Evolutionary conservation across 257 asterid species (phyloP).

Genomic region (Nyctanthes arbortristis): DNA sequence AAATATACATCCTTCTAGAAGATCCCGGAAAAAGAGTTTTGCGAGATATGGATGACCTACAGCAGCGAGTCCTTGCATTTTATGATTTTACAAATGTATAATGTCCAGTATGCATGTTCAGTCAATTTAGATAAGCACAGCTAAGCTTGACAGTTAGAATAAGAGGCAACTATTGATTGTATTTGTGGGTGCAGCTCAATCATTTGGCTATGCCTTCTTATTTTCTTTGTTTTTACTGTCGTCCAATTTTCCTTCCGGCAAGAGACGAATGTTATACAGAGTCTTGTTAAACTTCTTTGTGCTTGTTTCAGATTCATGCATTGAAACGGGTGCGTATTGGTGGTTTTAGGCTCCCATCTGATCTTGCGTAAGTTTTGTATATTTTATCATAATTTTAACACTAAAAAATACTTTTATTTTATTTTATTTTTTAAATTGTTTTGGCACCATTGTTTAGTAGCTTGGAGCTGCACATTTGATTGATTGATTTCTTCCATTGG

Average conservation of each 20-base stretch:
- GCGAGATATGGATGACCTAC: no score
- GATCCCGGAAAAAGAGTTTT: no score
- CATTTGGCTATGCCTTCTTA: background rate
- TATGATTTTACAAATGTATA: no score
- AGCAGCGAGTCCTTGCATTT: no score
- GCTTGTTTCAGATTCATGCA: conserved; percentile 69
- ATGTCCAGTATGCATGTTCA: no score
- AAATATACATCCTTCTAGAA: no score
- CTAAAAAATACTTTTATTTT: background rate
- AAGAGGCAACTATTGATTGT: no score
- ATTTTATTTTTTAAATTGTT: background rate
- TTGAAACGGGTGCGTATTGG: conserved; percentile 91
- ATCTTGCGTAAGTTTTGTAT: conserved; percentile 73
- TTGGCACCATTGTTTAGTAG: background rate
- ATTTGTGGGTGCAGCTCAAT: no score
- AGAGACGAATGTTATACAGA: conserved; percentile 9
- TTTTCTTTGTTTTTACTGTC: background rate
- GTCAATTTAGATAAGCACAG: no score
- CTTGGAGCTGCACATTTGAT: background rate
- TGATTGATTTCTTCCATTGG: no score
- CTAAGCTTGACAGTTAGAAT: no score
- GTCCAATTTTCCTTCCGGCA: conserved; percentile 1
- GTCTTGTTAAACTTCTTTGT: conserved; percentile 10
- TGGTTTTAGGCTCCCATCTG: conserved; percentile 89
- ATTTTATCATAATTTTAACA: background rate